Conservation (phyloP, 169 alveolate species). For the Plasmodium gonderi region DNA sequence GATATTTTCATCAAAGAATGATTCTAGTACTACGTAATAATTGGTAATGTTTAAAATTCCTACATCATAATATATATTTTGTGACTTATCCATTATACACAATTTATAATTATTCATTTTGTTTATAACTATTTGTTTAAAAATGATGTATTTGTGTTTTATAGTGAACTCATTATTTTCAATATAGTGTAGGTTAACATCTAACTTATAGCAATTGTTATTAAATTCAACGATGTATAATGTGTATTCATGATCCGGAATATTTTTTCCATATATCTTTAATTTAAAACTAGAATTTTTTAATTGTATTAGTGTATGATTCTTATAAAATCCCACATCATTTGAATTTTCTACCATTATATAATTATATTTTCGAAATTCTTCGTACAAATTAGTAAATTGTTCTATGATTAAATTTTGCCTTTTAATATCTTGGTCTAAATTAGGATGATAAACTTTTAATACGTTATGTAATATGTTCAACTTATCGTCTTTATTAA, state of each 20-base stretch:
- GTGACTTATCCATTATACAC: conserved; percentile 31
- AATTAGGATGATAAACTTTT: conserved; percentile 6
- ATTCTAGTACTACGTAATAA: conserved; percentile 58
- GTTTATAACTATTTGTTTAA: conserved; percentile 8
- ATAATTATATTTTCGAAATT: neutral
- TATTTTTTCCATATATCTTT: conserved; percentile 26
- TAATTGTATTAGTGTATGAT: conserved; percentile 16
- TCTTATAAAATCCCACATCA: conserved; percentile 48
- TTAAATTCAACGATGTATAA: conserved; percentile 42
- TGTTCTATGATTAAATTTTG: conserved; percentile 25
- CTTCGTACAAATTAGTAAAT: neutral
- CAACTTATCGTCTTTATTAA: neutral
- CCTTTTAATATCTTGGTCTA: neutral
- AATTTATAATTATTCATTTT: conserved; percentile 41
- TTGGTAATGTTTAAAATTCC: conserved; percentile 64
- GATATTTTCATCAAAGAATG: conserved; percentile 38
- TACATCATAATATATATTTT: conserved; percentile 7
- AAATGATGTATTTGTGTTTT: conserved; percentile 18
- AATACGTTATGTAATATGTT: neutral
- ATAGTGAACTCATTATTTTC: conserved; percentile 7
- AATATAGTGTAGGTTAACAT: neutral
- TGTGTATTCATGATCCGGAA: conserved; percentile 31
- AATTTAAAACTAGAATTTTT: conserved; percentile 1
- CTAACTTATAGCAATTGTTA: conserved; percentile 41
- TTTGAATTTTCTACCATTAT: conserved; percentile 23